Percentiles rank a stretch among this genome's conserved stretches.
phyloP scores from a whole-genome alignment of 306 rosid genomes.

The Fragaria iinumae region DNA sequence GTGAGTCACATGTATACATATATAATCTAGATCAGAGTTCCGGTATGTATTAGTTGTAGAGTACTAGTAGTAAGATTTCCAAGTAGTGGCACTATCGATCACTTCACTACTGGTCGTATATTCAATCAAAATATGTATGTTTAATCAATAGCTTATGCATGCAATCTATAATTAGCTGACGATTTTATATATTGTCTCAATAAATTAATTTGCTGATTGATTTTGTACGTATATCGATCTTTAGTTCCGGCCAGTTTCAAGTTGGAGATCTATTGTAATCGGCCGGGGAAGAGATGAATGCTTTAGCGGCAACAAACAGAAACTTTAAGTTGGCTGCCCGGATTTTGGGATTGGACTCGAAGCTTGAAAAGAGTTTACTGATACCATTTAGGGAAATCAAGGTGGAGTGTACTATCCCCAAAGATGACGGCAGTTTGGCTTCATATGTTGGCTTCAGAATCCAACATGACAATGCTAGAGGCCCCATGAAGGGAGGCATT shows the following conservation, averaged over 20 bases:
- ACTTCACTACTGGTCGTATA: too few relatives aligned
- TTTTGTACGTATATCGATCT: background rate
- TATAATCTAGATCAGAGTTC: background rate
- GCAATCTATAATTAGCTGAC: too few relatives aligned
- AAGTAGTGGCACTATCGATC: too few relatives aligned
- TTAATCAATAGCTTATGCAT: too few relatives aligned
- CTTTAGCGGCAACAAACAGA: conserved; percentile 91
- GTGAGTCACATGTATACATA: too few relatives aligned
- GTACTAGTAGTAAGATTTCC: too few relatives aligned
- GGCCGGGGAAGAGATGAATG: conserved; percentile 54
- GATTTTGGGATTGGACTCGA: conserved; percentile 86
- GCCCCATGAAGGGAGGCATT: conserved; percentile 99
- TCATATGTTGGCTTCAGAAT: conserved; percentile 87
- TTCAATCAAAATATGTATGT: too few relatives aligned
- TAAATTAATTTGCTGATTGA: background rate
- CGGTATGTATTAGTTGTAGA: too few relatives aligned
- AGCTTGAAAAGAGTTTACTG: conserved; percentile 85
- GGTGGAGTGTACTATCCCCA: conserved; percentile 97
- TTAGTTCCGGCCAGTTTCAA: background rate
- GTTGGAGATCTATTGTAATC: background rate
- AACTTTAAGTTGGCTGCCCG: conserved; percentile 86
- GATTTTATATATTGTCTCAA: too few relatives aligned
- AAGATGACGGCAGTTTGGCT: conserved; percentile 80
- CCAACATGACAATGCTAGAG: conserved; percentile 99
- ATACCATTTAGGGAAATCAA: conserved; percentile 97